These are phyloP conservation scores for Nakaseomyces delphensis DNA, from an alignment of 1,139 yeast genomes.

Conservation along the genomic window DNA sequence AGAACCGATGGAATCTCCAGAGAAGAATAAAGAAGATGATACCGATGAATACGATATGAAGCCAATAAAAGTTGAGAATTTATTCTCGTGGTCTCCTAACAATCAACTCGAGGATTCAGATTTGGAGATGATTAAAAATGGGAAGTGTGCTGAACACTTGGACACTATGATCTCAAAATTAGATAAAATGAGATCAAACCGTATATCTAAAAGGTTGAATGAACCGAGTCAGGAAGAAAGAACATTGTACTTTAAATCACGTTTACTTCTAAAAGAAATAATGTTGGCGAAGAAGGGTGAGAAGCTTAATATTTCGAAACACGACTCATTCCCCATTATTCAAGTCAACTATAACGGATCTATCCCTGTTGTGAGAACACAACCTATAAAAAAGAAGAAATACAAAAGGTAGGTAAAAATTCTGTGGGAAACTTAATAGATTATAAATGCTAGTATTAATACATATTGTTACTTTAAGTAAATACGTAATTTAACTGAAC, in stretches of 20 bases:
- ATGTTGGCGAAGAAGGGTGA: conserved; percentile 27
- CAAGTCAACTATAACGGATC: conserved; percentile 71
- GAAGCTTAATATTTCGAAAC: conserved; percentile 26
- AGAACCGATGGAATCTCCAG: conserved; percentile 12
- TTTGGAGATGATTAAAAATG: conserved; percentile 39
- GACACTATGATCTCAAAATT: conserved; percentile 48
- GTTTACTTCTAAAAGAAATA: conserved; percentile 43
- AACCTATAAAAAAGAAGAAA: conserved; percentile 30
- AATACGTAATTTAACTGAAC: conserved; percentile 7
- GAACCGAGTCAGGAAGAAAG: conserved; percentile 41
- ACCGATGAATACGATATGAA: conserved; percentile 8
- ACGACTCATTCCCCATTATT: conserved; percentile 50
- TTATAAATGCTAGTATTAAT: background rate
- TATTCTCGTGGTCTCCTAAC: conserved; percentile 49
- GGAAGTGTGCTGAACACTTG: conserved; percentile 47
- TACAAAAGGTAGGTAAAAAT: conserved; percentile 21
- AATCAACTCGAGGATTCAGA: conserved; percentile 47
- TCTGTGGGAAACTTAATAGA: conserved; percentile 7
- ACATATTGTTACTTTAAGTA: conserved; percentile 3
- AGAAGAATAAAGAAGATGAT: conserved; percentile 6
- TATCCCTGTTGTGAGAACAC: conserved; percentile 53
- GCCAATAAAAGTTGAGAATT: conserved; percentile 38
- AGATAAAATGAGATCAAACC: conserved; percentile 53
- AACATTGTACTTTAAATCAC: conserved; percentile 42
- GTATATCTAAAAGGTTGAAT: conserved; percentile 38